Percentiles rank a stretch among this genome's conserved stretches.
phyloP scores from a whole-genome alignment of 1,284 basidiomycete genomes.

The Inonotus hispidus region DNA sequence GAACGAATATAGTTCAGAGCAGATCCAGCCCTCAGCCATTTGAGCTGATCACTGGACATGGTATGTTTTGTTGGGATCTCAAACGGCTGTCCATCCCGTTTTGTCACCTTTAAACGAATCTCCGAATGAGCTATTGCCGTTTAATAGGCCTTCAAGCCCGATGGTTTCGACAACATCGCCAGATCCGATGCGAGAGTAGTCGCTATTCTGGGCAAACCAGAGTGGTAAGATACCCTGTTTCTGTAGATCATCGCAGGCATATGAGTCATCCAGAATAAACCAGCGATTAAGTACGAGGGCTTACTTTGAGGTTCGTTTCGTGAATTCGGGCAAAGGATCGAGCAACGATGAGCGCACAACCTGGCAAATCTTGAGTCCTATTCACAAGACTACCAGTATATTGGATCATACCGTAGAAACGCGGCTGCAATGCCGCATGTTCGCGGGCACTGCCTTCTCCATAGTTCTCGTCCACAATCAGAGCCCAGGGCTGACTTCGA shows the following conservation, averaged over 20 bases:
- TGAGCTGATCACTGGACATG: constrained; percentile 83
- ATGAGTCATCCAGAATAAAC: not conserved
- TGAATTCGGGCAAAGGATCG: constrained; percentile 98
- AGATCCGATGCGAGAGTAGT: constrained; percentile 79
- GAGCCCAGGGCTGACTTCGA: constrained; percentile 83
- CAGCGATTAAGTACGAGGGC: constrained; percentile 15
- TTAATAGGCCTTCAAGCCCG: constrained; percentile 52
- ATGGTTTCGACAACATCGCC: constrained; percentile 65
- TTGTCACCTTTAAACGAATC: constrained; percentile 69
- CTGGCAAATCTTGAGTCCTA: constrained; percentile 32
- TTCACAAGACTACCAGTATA: not conserved
- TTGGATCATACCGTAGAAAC: constrained; percentile 74
- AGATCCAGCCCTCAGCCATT: constrained; percentile 82
- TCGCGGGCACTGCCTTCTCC: constrained; percentile 96
- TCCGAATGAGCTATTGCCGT: constrained; percentile 45
- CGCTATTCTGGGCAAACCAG: constrained; percentile 83
- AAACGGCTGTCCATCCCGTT: constrained; percentile 56
- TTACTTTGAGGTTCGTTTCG: constrained; percentile 92
- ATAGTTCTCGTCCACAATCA: constrained; percentile 95
- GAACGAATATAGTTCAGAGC: constrained; percentile 82
- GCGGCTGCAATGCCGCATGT: constrained; percentile 94
- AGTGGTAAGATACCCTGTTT: constrained; percentile 94
- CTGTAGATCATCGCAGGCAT: constrained; percentile 34
- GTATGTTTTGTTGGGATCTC: constrained; percentile 79
- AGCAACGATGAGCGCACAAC: constrained; percentile 79